Evolutionary conservation across 495 filamentous ascomycete genomes (phyloP).

Genomic region (Thermochaetoides thermophila): DNA sequence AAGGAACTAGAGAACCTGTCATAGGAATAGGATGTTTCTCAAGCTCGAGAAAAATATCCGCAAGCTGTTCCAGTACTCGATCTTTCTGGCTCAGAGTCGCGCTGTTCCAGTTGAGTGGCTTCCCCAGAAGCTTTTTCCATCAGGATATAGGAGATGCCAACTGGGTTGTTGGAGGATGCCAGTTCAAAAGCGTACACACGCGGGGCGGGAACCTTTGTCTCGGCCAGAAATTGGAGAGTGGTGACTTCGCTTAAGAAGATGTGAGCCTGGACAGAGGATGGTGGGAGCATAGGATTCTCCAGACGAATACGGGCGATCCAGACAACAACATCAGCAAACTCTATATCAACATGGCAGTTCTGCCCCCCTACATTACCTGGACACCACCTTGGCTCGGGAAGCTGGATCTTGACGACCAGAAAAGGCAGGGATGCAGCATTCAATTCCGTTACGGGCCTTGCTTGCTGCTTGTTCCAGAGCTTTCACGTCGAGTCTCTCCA

Average conservation of each 20-base stretch:
- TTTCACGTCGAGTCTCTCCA: too few relatives aligned
- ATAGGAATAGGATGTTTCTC: slow-evolving; percentile 17
- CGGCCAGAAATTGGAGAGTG: slow-evolving; percentile 21
- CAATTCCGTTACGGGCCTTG: too few relatives aligned
- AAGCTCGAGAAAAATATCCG: slow-evolving; percentile 28
- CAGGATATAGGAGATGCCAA: slow-evolving; percentile 23
- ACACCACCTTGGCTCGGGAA: too few relatives aligned
- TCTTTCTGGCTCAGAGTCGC: slow-evolving; percentile 14
- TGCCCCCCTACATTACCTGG: too few relatives aligned
- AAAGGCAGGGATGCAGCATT: too few relatives aligned
- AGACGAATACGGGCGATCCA: slow-evolving; percentile 18
- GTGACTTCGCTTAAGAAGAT: slow-evolving; percentile 24
- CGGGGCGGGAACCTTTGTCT: slow-evolving; percentile 21
- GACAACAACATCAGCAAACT: slow-evolving; percentile 17
- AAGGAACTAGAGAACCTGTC: slow-evolving; percentile 20
- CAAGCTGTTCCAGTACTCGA: slow-evolving; percentile 25
- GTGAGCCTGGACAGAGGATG: slow-evolving; percentile 7
- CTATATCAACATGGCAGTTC: slow-evolving; percentile 13
- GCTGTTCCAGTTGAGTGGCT: slow-evolving; percentile 17
- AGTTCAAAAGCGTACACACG: slow-evolving; percentile 9
- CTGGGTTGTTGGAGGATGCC: slow-evolving; percentile 14
- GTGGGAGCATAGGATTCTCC: slow-evolving; percentile 3
- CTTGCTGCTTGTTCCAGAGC: too few relatives aligned
- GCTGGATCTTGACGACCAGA: too few relatives aligned
- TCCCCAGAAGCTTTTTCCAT: slow-evolving; percentile 26